Percentiles rank a stretch among this genome's conserved stretches.
phyloP scores from a whole-genome alignment of 768 basidiomycete species.

The Phallus indusiatus region DNA sequence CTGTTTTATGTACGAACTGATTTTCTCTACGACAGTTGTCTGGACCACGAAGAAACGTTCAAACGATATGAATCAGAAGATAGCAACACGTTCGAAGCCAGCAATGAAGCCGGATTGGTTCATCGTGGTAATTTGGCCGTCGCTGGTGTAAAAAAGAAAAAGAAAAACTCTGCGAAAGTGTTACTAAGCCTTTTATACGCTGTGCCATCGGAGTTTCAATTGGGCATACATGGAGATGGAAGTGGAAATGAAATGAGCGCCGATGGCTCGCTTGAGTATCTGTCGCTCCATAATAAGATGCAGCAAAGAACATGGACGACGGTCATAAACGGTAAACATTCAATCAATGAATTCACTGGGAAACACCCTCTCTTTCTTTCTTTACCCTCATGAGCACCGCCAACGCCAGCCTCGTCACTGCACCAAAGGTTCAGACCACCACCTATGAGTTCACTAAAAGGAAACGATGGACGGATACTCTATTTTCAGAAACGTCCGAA shows the following conservation, averaged over 20 bases:
- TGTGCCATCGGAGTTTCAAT: background rate
- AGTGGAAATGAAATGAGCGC: background rate
- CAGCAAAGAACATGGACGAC: background rate
- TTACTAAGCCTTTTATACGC: constrained; percentile 20
- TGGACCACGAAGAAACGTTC: constrained; percentile 39
- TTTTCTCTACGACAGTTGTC: constrained; percentile 11
- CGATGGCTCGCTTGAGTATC: background rate
- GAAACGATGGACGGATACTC: constrained; percentile 78
- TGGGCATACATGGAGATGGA: background rate
- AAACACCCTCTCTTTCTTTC: background rate
- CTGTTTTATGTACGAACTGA: constrained; percentile 60
- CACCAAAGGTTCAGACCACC: constrained; percentile 4
- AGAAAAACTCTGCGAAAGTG: background rate
- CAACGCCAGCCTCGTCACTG: background rate
- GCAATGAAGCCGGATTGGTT: constrained; percentile 34
- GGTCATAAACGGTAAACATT: background rate
- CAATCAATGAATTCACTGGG: too few relatives aligned
- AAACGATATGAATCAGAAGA: constrained; percentile 12
- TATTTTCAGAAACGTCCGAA: constrained; percentile 68
- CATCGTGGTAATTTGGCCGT: constrained; percentile 78
- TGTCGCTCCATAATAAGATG: background rate
- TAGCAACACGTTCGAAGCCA: constrained; percentile 10
- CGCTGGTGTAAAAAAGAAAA: constrained; percentile 29
- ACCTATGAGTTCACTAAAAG: constrained; percentile 77
- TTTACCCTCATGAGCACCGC: background rate